phyloP scores from a whole-genome alignment of 2,329 filamentous ascomycete species.

The Fusarium subtropicale region DNA sequence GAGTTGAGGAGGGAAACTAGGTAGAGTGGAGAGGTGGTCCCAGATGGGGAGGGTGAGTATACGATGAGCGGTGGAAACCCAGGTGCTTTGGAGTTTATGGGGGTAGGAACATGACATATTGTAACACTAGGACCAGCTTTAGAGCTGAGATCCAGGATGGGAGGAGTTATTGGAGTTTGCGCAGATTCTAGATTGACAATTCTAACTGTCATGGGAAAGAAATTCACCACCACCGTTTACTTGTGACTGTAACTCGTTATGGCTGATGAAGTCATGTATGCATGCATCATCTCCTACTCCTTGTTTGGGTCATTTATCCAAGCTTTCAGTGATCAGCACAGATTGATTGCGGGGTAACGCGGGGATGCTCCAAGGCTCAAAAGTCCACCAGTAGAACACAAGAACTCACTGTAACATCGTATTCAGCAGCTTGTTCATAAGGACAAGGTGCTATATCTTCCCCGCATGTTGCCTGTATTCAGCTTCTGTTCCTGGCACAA shows the following conservation, averaged over 20 bases:
- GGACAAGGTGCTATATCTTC: background rate
- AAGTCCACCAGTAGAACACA: background rate
- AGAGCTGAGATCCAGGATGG: background rate
- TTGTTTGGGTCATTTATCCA: background rate
- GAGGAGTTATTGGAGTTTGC: background rate
- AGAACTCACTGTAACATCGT: background rate
- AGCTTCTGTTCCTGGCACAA: background rate
- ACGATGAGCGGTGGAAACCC: background rate
- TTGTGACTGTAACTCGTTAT: background rate
- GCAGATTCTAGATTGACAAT: background rate
- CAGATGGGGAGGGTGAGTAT: background rate
- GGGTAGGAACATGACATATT: background rate
- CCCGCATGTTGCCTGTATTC: background rate
- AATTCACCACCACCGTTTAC: too few species aligned
- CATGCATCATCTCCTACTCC: accelerated
- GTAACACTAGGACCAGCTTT: background rate
- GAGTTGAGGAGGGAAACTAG: accelerated
- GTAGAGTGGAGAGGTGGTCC: background rate
- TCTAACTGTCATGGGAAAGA: too few species aligned
- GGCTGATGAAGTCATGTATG: background rate
- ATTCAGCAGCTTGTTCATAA: background rate
- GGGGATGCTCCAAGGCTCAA: background rate
- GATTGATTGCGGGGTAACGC: conserved; percentile 13
- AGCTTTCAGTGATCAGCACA: background rate
- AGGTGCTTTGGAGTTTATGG: background rate